A percentile compares a stretch with the other conserved stretches of the same genome.
Conservation (phyloP, 352 stramenopile genomes). For the Phytopythium ostracodes region DNA sequence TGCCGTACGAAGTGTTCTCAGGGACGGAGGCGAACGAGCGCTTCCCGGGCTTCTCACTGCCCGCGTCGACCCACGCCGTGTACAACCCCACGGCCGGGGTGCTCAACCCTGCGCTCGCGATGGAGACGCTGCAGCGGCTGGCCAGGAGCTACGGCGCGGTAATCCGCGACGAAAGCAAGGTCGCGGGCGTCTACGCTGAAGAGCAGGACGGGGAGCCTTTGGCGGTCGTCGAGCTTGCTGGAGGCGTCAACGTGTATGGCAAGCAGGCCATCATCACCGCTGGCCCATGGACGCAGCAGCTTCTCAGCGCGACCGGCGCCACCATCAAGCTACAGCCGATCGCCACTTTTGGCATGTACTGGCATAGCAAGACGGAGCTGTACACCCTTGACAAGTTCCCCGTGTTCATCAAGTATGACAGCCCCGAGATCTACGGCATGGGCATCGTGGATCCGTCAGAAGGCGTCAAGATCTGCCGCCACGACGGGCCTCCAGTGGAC, state of each 20-base stretch:
- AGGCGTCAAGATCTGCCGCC: conserved; percentile 75
- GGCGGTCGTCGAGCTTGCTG: conserved; percentile 25
- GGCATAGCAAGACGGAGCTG: conserved; percentile 40
- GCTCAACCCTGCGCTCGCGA: conserved; percentile 49
- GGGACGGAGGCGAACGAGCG: conserved; percentile 35
- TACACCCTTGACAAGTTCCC: conserved; percentile 47
- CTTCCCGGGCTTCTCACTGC: conserved; percentile 52
- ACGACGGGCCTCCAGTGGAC: conserved; percentile 45
- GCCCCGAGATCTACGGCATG: conserved; percentile 48
- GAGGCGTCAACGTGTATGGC: conserved; percentile 18
- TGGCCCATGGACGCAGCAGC: conserved; percentile 46
- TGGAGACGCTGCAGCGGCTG: conserved; percentile 46
- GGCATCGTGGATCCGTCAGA: conserved; percentile 33
- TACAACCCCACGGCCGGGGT: conserved; percentile 44
- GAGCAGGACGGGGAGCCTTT: conserved; percentile 15
- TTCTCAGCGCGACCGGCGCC: conserved; percentile 20
- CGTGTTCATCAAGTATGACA: conserved; percentile 65
- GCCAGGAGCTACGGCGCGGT: conserved; percentile 27
- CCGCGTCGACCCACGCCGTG: conserved; percentile 32
- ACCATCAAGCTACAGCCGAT: conserved; percentile 52
- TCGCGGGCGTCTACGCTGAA: conserved; percentile 20
- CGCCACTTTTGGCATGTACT: conserved; percentile 65
- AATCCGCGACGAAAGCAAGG: conserved; percentile 34
- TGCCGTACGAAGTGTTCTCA: conserved; percentile 43
- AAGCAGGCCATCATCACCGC: conserved; percentile 56